A percentile compares a stretch with the other conserved stretches of the same genome.
Conservation (phyloP, 2,329 filamentous ascomycete species). For the Penicillium sp. region DNA sequence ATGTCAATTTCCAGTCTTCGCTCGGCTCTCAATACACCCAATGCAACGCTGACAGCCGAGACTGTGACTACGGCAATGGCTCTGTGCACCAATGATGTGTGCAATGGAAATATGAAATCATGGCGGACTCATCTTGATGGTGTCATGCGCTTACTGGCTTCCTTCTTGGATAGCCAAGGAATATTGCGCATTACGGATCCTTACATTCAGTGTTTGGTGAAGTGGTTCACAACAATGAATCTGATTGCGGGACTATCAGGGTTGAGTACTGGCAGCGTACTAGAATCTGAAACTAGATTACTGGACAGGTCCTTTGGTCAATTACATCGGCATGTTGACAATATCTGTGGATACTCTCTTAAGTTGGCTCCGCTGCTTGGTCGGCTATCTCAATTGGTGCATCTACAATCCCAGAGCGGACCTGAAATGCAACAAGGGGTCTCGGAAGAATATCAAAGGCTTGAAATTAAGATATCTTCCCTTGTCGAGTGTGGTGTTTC, state of each 20-base stretch:
- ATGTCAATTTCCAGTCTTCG: slow-evolving; percentile 27
- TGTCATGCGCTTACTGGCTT: slow-evolving; percentile 24
- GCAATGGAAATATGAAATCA: slow-evolving; percentile 31
- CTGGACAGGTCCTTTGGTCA: slow-evolving; percentile 9
- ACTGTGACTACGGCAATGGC: slow-evolving; percentile 32
- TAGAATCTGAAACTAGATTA: slow-evolving; percentile 9
- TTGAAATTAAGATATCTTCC: slow-evolving; percentile 14
- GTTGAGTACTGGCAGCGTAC: slow-evolving; percentile 4
- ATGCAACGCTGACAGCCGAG: slow-evolving; percentile 20
- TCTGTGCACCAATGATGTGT: slow-evolving; percentile 37
- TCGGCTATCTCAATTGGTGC: slow-evolving; percentile 21
- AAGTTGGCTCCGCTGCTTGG: slow-evolving; percentile 29
- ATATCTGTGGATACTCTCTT: slow-evolving; percentile 33
- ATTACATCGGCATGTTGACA: slow-evolving; percentile 20
- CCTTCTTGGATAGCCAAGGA: slow-evolving; percentile 17
- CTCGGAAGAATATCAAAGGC: slow-evolving; percentile 2
- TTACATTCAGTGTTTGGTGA: slow-evolving; percentile 25
- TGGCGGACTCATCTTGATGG: slow-evolving; percentile 31
- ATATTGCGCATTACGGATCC: slow-evolving; percentile 9
- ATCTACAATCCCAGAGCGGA: neutral
- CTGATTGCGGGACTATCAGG: slow-evolving; percentile 29
- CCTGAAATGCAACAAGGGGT: neutral
- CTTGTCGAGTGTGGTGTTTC: slow-evolving; percentile 12
- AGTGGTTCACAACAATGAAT: slow-evolving; percentile 34
- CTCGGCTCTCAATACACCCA: slow-evolving; percentile 15